Evolutionary conservation across 2,329 filamentous ascomycete genomes (phyloP), one percentile per base, ranked within the genome.

Genomic region (Neoarthrinium moseri): DNA sequence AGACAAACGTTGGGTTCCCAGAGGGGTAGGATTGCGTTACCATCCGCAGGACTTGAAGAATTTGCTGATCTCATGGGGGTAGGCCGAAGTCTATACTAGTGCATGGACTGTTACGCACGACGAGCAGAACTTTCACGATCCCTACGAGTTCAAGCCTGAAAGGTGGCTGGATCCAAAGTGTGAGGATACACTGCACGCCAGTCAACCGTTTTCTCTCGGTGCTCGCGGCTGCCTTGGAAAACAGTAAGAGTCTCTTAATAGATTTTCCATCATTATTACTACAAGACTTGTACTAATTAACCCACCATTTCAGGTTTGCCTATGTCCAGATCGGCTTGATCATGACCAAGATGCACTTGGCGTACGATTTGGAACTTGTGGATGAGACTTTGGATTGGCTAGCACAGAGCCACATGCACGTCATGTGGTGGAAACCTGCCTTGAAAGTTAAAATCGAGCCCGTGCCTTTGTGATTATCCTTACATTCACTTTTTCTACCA

Each of bases 311-410:
- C 8, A 63, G 34, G 47, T 36, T 47, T 29, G 51, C 40, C 23
- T 49, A 44, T 52, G 17, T 48, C 43, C 36, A 52, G 33, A 45
- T 62, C 30, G 46, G 46, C 10, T 54, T 50, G 2, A 52, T 45
- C 2, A 22, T 62, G 13, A 45, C 57, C 2, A 62, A 59, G 44
- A 11, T 62, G 2, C 11, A 53, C 21, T 61, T 43, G 43, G 46
- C 22, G 8, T 58, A 54, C 24, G 55, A 61, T 20, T 18, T 58
- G 11, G 43, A 56, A 18, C 37, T 57, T 2, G 45, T 55, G 2
- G 44, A 60, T 21, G 26, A 36, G 23, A 34, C 36, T 1, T 12
- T 60, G 6, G 59, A 62, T 38, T 62, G 57, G 58, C 56, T 53
- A 17, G 29, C 36, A 5, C 48, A 56, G n/a, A 53, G 52, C 7